Conservation (phyloP, 2,329 filamentous ascomycete species). For the Fusarium sp. region DNA sequence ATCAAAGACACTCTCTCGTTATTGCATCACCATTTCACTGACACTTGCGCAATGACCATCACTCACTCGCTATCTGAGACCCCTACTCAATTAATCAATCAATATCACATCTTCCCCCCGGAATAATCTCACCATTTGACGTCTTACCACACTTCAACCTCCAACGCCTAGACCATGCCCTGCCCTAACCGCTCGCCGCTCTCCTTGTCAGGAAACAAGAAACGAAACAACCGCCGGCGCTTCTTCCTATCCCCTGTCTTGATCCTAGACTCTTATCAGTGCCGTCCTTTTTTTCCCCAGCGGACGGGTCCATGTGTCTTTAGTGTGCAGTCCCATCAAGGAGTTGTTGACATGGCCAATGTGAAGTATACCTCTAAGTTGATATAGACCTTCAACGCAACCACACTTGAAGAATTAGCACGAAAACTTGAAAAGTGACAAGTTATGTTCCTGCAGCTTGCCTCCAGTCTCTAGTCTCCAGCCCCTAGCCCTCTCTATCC, state of each 20-base stretch:
- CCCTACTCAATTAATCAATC: conserved; percentile 7
- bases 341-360: conserved; percentile 4
- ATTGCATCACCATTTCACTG: conserved; percentile 3
- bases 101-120: conserved; percentile 19
- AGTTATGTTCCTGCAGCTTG: conserved; percentile 39
- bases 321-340: conserved; percentile 11
- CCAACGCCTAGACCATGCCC: conserved; percentile 16
- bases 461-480: conserved; percentile 1
- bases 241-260: conserved; percentile 35
- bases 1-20: conserved; percentile 26
- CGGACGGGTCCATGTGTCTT: conserved; percentile 8
- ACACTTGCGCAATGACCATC: conserved; percentile 1
- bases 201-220: conserved; percentile 45
- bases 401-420: conserved; percentile 14
- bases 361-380: conserved; percentile 13
- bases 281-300: conserved; percentile 16
- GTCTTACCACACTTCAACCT: conserved; percentile 24
- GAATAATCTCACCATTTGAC: conserved; percentile 20
- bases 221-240: conserved; percentile 49
- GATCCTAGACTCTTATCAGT: conserved; percentile 34
- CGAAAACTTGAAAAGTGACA: conserved; percentile 40
- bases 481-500: background rate
- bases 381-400: conserved; percentile 20
- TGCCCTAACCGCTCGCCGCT: conserved; percentile 45
- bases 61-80: conserved; percentile 10